These are phyloP conservation scores for Kalmanozyma brasiliensis DNA, from an alignment of 1,284 basidiomycete species.

Conservation along the genomic window DNA sequence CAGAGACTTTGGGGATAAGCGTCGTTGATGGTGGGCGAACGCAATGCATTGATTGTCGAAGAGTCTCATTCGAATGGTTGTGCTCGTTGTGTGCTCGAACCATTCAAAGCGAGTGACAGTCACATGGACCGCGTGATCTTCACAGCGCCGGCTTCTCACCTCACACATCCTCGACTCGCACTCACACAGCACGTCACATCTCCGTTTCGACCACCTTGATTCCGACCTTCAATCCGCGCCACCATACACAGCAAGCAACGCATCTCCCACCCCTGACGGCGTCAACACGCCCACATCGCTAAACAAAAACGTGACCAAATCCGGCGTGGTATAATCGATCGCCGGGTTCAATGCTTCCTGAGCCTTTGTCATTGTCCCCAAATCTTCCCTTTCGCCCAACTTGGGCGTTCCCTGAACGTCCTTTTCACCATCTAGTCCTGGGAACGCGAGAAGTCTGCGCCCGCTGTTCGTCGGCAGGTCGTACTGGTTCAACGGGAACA, in stretches of 20 bases:
- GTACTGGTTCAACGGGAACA: slow-evolving; percentile 95
- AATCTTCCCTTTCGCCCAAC: background rate
- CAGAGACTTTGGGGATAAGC: slow-evolving; percentile 35
- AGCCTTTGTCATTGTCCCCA: slow-evolving; percentile 47
- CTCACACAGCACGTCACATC: too few species aligned
- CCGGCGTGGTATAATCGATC: slow-evolving; percentile 71
- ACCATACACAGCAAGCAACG: slow-evolving; percentile 85
- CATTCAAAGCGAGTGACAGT: too few species aligned
- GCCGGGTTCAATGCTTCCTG: slow-evolving; percentile 60
- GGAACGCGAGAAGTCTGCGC: slow-evolving; percentile 45
- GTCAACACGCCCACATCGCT: slow-evolving; percentile 91
- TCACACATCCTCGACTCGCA: too few species aligned
- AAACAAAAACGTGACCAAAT: slow-evolving; percentile 87
- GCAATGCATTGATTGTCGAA: too few species aligned
- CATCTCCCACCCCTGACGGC: slow-evolving; percentile 88
- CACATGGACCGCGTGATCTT: too few species aligned
- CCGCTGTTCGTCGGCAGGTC: slow-evolving; percentile 76
- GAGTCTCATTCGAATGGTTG: too few species aligned
- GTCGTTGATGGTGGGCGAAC: slow-evolving; percentile 7
- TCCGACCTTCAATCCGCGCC: slow-evolving; percentile 45
- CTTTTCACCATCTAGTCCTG: slow-evolving; percentile 16
- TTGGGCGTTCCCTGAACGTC: slow-evolving; percentile 10
- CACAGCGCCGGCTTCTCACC: too few species aligned
- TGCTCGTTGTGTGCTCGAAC: too few species aligned
- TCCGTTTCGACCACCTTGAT: background rate